These are phyloP conservation scores for Mycena latifolia DNA, from an alignment of 768 basidiomycete genomes.

Conservation along the genomic window DNA sequence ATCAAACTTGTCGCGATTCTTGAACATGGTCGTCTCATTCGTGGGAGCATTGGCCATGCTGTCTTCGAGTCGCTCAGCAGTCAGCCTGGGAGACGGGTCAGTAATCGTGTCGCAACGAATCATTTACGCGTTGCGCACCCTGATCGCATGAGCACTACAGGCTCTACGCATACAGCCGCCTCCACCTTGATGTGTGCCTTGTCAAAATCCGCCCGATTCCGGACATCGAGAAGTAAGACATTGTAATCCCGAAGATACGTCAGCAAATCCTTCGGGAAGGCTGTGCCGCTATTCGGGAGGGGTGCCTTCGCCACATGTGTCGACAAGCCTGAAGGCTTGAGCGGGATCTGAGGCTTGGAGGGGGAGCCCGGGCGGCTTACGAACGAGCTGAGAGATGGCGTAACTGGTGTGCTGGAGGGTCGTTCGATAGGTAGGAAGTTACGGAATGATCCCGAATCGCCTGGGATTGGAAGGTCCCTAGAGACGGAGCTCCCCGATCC, in stretches of 20 bases:
- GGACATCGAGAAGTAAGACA: conserved; percentile 85
- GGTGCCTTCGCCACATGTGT: conserved; percentile 50
- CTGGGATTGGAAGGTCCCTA: conserved; percentile 8
- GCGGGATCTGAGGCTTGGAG: conserved; percentile 47
- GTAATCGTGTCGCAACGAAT: conserved; percentile 5
- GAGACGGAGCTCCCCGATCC: conserved; percentile 11
- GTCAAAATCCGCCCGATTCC: conserved; percentile 84
- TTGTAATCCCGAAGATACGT: conserved; percentile 69
- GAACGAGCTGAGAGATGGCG: conserved; percentile 67
- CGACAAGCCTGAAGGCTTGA: conserved; percentile 51
- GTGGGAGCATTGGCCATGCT: conserved; percentile 78
- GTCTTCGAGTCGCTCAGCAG: conserved; percentile 76
- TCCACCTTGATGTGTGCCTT: conserved; percentile 75
- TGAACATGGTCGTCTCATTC: conserved; percentile 80
- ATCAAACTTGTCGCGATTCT: conserved; percentile 89
- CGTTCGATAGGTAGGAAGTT: conserved; percentile 63
- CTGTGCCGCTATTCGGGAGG: conserved; percentile 72
- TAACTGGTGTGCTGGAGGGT: conserved; percentile 79
- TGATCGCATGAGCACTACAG: conserved; percentile 75
- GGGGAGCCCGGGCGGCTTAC: conserved; percentile 77
- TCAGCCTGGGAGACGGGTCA: conserved; percentile 61
- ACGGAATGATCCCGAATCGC: conserved; percentile 46
- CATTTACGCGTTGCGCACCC: conserved; percentile 60
- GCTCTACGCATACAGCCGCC: conserved; percentile 88
- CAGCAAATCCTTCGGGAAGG: conserved; percentile 69